phyloP scores from a whole-genome alignment of 805 yeast species.

The Barnettozyma vustinii region DNA sequence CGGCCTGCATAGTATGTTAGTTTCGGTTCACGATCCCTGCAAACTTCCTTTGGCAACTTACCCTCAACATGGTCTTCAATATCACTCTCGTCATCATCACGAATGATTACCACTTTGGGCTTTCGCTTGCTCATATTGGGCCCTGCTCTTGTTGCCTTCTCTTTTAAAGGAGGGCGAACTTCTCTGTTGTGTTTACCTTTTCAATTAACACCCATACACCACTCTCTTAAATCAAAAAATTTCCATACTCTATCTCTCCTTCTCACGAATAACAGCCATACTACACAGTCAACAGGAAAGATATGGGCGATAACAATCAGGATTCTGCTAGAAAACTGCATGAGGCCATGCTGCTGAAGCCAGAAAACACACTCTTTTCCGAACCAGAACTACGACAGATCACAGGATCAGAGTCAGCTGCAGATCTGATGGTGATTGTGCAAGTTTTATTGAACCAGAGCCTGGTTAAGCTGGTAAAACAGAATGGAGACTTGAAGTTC shows the following conservation, averaged over 20 bases:
- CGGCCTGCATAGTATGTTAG: background rate
- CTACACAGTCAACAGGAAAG: too few relatives aligned
- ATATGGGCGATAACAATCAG: slow-evolving; percentile 15
- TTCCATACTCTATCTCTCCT: background rate
- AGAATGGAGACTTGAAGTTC: slow-evolving; percentile 63
- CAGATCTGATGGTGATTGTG: slow-evolving; percentile 40
- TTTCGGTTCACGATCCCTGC: background rate
- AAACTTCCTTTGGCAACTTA: background rate
- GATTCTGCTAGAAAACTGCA: slow-evolving; percentile 56
- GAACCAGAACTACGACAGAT: slow-evolving; percentile 64
- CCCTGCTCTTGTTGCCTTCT: background rate
- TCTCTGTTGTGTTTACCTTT: background rate
- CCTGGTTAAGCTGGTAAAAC: slow-evolving; percentile 63
- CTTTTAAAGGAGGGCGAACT: background rate
- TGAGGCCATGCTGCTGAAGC: slow-evolving; percentile 51
- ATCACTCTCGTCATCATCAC: slow-evolving; percentile 9
- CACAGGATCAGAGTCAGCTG: slow-evolving; percentile 36
- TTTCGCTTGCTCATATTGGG: background rate
- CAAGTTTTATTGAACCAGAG: slow-evolving; percentile 53
- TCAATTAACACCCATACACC: background rate
- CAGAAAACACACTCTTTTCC: slow-evolving; percentile 46
- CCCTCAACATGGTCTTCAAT: background rate
- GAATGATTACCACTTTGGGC: slow-evolving; percentile 17
- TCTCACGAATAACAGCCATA: background rate
- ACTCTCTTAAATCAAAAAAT: background rate